A percentile compares a stretch with the other conserved stretches of the same genome.
Conservation (phyloP, 2,329 filamentous ascomycete genomes). For the Zelopaecilomyces penicillatus region DNA sequence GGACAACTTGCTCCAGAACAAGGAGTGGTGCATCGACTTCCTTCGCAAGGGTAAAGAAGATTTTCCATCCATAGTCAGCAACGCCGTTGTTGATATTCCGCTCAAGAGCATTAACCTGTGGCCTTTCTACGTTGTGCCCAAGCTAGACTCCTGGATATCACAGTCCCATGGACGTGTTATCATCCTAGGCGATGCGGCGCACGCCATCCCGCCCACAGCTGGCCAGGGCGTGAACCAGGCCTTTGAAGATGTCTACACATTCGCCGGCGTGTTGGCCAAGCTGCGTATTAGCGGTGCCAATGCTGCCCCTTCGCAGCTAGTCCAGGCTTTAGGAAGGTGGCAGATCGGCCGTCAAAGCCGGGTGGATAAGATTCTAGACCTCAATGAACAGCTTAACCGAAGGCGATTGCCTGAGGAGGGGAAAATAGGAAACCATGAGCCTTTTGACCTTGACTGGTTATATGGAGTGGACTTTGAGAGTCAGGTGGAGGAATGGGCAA, state of each 20-base stretch:
- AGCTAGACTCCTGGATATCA: constrained; percentile 36
- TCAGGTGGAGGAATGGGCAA: constrained; percentile 20
- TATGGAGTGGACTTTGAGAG: constrained; percentile 31
- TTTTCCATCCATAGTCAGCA: constrained; percentile 28
- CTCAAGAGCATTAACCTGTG: constrained; percentile 34
- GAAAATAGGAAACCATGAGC: constrained; percentile 14
- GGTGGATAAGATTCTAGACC: constrained; percentile 36
- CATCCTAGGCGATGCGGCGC: constrained; percentile 40
- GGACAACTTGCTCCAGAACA: constrained; percentile 31
- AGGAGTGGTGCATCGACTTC: constrained; percentile 26
- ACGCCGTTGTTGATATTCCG: constrained; percentile 22
- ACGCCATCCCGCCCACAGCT: constrained; percentile 39
- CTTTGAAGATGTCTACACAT: constrained; percentile 40
- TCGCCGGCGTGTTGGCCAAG: constrained; percentile 31
- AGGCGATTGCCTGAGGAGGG: constrained; percentile 33
- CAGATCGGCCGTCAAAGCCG: constrained; percentile 38
- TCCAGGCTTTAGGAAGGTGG: constrained; percentile 32
- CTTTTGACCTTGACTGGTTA: constrained; percentile 33
- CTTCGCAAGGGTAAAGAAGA: constrained; percentile 25
- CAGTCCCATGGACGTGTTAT: constrained; percentile 25
- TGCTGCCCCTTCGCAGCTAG: constrained; percentile 2
- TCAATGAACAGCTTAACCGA: constrained; percentile 40
- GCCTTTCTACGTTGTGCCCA: constrained; percentile 41
- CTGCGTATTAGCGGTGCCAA: not conserved
- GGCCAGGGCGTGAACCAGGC: constrained; percentile 40